These are phyloP conservation scores for Raffaelea ambrosiae DNA, from an alignment of 2,329 filamentous ascomycete genomes.

Conservation along the genomic window DNA sequence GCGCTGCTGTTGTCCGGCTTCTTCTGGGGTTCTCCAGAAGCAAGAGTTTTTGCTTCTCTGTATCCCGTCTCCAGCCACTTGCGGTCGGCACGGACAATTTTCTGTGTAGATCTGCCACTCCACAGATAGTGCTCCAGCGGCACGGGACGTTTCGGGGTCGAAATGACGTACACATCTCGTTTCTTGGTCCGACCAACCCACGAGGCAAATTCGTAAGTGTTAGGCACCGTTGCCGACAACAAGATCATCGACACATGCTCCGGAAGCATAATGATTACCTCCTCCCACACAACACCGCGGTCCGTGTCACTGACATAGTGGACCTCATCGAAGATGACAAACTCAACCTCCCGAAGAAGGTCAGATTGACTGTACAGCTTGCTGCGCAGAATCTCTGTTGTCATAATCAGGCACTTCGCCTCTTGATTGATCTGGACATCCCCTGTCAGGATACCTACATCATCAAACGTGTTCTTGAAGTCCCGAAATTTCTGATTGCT, in stretches of 20 bases:
- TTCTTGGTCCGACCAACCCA: constrained; percentile 98
- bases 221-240: constrained; percentile 91
- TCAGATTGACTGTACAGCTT: constrained; percentile 97
- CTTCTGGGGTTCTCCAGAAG: constrained; percentile 23
- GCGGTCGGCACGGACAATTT: constrained; percentile 91
- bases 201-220: constrained; percentile 94
- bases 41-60: constrained; percentile 55
- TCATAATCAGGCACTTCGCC: constrained; percentile 98
- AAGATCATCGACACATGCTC: constrained; percentile 95
- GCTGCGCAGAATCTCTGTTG: constrained; percentile 92
- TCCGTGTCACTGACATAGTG: constrained; percentile 98
- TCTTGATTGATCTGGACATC: constrained; percentile 98
- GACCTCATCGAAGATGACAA: constrained; percentile 97
- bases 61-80: constrained; percentile 86
- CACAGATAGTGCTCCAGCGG: constrained; percentile 94
- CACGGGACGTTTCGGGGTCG: constrained; percentile 88
- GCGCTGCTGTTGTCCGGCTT: constrained; percentile 41
- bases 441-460: constrained; percentile 93
- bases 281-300: constrained; percentile 96
- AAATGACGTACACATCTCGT: constrained; percentile 98
- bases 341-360: constrained; percentile 93
- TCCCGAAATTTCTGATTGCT: constrained; percentile 99
- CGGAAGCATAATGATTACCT: constrained; percentile 98
- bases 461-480: constrained; percentile 82
- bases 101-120: constrained; percentile 86